Evolutionary conservation across 805 yeast genomes (phyloP), one percentile per base, ranked within the genome.

Genomic region (Candida cerambycidarum): DNA sequence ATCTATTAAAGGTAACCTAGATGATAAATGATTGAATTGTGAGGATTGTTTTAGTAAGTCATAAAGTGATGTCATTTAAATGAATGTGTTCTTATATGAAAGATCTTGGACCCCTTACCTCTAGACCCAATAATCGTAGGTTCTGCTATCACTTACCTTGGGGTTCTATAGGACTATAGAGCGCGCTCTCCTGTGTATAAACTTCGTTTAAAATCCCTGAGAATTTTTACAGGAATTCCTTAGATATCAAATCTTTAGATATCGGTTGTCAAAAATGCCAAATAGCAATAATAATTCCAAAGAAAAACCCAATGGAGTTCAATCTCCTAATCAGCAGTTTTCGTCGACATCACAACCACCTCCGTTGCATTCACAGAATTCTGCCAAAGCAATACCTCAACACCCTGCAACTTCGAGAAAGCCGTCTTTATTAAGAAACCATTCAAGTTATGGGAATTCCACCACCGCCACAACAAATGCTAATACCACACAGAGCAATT

Each of bases 401-500:
- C 47, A 43, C 19, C 38, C 45, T 11, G 45, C 49, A 5, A 43
- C 48, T 3, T 16, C 42, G 7, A 41, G 54, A 19, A 47, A 48
- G 28, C 52, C 54, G 10, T 38, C 50, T 18, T 42, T 50, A 33
- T 38, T 50, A 15, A 47, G 54, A 19, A 50, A 37, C 32, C 54
- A 50, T 40, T 50, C 54, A 1, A 42, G 38, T 30, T 42, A 41
- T 18, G 43, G 41, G 12, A 37, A 25, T 12, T 25, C 29, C 5
- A 25, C 29, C 11, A 25, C 29, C 5, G 11, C 5, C 11, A 25
- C 29, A 11, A 25, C 7, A 4, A 25, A 7, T 11, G n/a, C 29
- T 4, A 25, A 25, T 25, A n/a, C 13, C 5, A 25, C 29, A 11
- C 29, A 25, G 11, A 25, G n/a, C 9, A 14, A 27, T 14, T 14